These are phyloP conservation scores for Malus hybrid DNA, from an alignment of 331 rosid genomes.

Conservation along the genomic window DNA sequence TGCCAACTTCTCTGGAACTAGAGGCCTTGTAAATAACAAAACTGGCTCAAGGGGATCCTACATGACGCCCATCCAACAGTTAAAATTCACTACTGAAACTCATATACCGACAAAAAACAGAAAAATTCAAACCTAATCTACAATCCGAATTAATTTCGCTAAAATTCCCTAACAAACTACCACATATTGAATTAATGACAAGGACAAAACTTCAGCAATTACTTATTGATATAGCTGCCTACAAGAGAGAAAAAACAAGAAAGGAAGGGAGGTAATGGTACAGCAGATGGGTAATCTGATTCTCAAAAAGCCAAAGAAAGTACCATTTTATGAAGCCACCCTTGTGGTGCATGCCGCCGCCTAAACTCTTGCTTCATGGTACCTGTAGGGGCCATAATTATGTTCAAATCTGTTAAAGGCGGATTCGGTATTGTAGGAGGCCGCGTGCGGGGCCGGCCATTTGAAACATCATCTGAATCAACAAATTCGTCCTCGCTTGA, in stretches of 20 bases:
- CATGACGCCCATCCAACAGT: constrained; percentile 24
- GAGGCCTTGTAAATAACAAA: constrained; percentile 68
- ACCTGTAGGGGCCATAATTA: constrained; percentile 42
- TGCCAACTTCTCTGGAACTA: constrained; percentile 76
- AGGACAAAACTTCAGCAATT: neutral
- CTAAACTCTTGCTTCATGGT: constrained; percentile 57
- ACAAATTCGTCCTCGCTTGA: constrained; percentile 78
- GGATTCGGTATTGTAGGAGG: constrained; percentile 34
- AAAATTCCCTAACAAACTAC: neutral
- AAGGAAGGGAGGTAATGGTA: neutral
- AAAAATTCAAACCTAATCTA: too few relatives aligned
- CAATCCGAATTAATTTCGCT: neutral
- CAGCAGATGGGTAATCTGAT: neutral
- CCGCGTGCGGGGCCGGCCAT: constrained; percentile 39
- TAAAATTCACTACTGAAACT: constrained; percentile 1
- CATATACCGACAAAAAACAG: neutral
- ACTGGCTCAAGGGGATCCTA: constrained; percentile 96
- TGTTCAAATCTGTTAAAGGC: constrained; percentile 44
- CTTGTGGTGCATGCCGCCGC: constrained; percentile 55
- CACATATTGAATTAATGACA: neutral
- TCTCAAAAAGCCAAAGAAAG: neutral
- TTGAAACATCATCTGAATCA: constrained; percentile 66
- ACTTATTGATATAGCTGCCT: neutral
- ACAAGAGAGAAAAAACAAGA: neutral
- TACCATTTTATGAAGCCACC: constrained; percentile 95